Evolutionary conservation across 345 rosid species (phyloP).

Genomic region (Gossypium turneri): DNA sequence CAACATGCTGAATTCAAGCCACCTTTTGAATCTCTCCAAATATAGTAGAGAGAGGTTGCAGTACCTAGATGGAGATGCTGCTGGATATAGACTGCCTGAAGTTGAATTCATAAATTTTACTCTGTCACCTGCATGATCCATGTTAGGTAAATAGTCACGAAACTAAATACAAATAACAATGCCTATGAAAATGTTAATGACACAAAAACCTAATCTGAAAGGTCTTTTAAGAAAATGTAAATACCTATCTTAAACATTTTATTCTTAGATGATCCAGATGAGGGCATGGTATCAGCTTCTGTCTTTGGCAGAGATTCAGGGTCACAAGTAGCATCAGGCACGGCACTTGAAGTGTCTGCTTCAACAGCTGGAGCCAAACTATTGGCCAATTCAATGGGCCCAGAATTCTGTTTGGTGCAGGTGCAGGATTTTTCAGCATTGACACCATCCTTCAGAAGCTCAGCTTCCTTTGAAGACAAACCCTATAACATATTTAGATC

Average conservation of each 20-base stretch:
- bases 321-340: constrained; percentile 42
- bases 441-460: constrained; percentile 60
- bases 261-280: constrained; percentile 45
- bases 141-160: constrained; percentile 18
- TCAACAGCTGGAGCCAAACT: constrained; percentile 41
- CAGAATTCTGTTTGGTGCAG: constrained; percentile 43
- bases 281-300: constrained; percentile 48
- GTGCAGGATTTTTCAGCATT: constrained; percentile 51
- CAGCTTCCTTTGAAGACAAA: constrained; percentile 75
- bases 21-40: constrained; percentile 7
- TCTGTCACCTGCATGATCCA: constrained; percentile 62
- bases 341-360: constrained; percentile 51
- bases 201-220: neutral
- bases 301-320: constrained; percentile 57
- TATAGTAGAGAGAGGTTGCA: constrained; percentile 7
- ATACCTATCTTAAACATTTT: constrained; percentile 65
- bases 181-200: neutral
- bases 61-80: constrained; percentile 59
- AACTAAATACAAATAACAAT: constrained; percentile 14
- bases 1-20: neutral
- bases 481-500: constrained; percentile 46
- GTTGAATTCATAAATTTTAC: constrained; percentile 50
- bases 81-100: constrained; percentile 43
- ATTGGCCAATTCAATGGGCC: constrained; percentile 42
- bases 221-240: constrained; percentile 8